phyloP scores from a whole-genome alignment of 257 asterid genomes.

The Schizonepeta tenuifolia region DNA sequence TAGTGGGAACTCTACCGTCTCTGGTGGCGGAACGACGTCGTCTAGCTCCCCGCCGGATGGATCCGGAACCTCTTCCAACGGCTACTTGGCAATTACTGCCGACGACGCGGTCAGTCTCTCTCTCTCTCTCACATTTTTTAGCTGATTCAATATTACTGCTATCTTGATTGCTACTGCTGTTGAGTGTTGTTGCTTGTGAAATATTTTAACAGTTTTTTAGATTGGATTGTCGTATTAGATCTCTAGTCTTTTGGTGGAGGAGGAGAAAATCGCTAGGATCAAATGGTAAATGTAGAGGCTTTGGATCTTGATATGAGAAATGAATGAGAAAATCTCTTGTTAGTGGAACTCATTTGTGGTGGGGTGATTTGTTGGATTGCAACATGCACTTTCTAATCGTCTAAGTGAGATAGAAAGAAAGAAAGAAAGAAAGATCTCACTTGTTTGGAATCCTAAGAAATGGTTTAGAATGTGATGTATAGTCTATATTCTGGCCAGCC shows the following conservation, averaged over 20 bases:
- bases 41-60: constrained; percentile 33
- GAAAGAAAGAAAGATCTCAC: background rate
- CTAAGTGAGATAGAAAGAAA: background rate
- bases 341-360: background rate
- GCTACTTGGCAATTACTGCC: constrained; percentile 61
- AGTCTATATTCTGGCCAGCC: background rate
- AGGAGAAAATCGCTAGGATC: background rate
- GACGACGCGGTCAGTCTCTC: constrained; percentile 61
- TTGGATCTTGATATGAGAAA: background rate
- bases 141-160: background rate
- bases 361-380: background rate
- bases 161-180: background rate
- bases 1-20: constrained; percentile 30
- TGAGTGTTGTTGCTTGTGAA: too few species aligned
- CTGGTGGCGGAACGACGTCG: constrained; percentile 25
- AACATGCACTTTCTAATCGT: background rate
- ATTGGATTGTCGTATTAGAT: background rate
- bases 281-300: background rate
- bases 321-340: background rate
- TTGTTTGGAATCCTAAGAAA: background rate
- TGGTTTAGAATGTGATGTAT: background rate
- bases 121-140: background rate
- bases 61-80: constrained; percentile 35
- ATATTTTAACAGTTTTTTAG: background rate
- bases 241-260: background rate